Conservation (phyloP, 306 rosid species). For the Carpinus fangiana region DNA sequence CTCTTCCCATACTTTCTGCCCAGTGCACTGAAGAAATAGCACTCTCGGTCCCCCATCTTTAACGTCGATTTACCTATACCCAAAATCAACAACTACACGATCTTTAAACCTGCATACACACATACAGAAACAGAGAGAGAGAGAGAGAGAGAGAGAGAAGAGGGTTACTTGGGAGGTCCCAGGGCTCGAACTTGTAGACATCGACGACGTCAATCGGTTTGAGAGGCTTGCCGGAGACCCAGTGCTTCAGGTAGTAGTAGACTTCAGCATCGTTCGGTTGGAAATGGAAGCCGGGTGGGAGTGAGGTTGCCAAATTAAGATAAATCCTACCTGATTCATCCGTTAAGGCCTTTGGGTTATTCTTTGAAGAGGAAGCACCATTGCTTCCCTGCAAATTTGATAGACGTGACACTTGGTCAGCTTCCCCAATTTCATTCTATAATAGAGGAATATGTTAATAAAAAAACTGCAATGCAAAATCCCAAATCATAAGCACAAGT, state of each 20-base stretch:
- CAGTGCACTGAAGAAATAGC: slow-evolving; percentile 81
- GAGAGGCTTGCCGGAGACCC: slow-evolving; percentile 47
- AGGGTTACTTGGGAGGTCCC: slow-evolving; percentile 82
- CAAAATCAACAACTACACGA: background rate
- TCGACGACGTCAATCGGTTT: slow-evolving; percentile 68
- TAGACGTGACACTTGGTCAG: slow-evolving; percentile 30
- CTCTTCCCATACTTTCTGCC: slow-evolving; percentile 82
- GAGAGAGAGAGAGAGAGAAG: too few relatives aligned
- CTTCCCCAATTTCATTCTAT: slow-evolving; percentile 53
- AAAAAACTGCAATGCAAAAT: slow-evolving; percentile 7
- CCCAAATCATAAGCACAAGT: background rate
- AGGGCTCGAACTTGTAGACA: slow-evolving; percentile 78
- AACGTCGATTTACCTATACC: slow-evolving; percentile 61
- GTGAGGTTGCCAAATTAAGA: slow-evolving; percentile 31
- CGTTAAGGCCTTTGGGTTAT: slow-evolving; percentile 33
- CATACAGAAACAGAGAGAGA: background rate
- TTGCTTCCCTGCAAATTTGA: too few relatives aligned
- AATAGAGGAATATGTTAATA: slow-evolving; percentile 13
- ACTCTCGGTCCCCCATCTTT: slow-evolving; percentile 70
- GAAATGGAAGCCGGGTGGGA: slow-evolving; percentile 88
- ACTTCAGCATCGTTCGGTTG: slow-evolving; percentile 91
- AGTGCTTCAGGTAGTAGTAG: slow-evolving; percentile 63
- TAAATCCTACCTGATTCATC: slow-evolving; percentile 48
- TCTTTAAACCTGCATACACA: background rate
- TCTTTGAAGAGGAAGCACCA: slow-evolving; percentile 43